These are phyloP conservation scores for Solanum infundibuliforme DNA, from an alignment of 257 asterid genomes.

Conservation along the genomic window DNA sequence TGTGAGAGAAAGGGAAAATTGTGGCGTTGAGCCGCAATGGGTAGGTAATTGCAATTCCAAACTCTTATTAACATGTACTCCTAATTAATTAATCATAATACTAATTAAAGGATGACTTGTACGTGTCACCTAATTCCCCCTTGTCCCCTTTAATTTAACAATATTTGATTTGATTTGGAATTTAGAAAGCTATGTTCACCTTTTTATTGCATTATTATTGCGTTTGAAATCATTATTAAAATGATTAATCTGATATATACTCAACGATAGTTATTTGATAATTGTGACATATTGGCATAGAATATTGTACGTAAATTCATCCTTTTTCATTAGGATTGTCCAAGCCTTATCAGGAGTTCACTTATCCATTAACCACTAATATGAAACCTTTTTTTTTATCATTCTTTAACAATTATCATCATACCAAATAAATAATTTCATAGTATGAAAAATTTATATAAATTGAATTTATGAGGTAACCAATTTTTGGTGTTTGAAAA, in stretches of 20 bases:
- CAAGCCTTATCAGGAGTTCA: too few relatives aligned
- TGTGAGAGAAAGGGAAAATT: neutral
- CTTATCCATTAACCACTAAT: too few relatives aligned
- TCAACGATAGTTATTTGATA: neutral
- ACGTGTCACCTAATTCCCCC: neutral
- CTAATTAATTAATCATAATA: neutral
- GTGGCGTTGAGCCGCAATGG: neutral
- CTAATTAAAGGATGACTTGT: neutral
- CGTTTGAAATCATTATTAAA: neutral
- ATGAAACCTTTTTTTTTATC: too few relatives aligned
- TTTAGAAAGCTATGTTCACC: neutral
- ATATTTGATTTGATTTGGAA: neutral
- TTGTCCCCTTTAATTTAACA: neutral
- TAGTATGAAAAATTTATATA: neutral
- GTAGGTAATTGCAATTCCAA: neutral
- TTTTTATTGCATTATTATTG: neutral
- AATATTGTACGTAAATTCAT: too few relatives aligned
- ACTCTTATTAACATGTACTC: neutral
- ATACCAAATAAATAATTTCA: neutral
- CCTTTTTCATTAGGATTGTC: neutral
- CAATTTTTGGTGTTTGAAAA: neutral
- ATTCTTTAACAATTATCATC: neutral
- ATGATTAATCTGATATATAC: neutral
- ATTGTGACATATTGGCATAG: neutral
- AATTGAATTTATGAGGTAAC: neutral